Evolutionary conservation across 805 yeast species (phyloP).

Genomic region (Starmerella vitae): DNA sequence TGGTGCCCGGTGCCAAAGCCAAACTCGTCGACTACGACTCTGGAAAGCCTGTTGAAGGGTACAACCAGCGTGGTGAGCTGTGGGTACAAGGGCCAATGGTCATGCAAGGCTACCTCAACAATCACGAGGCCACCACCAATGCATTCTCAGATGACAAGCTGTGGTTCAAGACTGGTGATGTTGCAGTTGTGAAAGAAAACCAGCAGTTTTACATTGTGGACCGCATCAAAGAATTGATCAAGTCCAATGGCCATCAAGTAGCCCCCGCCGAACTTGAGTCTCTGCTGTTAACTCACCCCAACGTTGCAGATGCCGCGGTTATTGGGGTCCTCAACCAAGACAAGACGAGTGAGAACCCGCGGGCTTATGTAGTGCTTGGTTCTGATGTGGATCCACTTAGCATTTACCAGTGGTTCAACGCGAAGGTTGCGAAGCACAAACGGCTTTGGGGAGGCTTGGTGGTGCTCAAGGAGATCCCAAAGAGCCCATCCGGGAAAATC

Average conservation of each 20-base stretch:
- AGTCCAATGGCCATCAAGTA: constrained; percentile 67
- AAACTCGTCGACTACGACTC: constrained; percentile 31
- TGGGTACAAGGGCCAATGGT: constrained; percentile 45
- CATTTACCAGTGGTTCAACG: constrained; percentile 27
- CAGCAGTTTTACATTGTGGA: constrained; percentile 39
- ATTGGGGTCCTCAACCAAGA: constrained; percentile 59
- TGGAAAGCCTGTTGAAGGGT: constrained; percentile 35
- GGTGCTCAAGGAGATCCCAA: constrained; percentile 72
- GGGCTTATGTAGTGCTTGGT: constrained; percentile 28
- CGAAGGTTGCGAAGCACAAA: constrained; percentile 29
- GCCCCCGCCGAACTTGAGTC: constrained; percentile 93
- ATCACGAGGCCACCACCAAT: constrained; percentile 36
- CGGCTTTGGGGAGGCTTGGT: constrained; percentile 38
- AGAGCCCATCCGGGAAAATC: constrained; percentile 89
- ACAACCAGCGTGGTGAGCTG: constrained; percentile 41
- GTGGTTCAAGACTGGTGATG: constrained; percentile 51
- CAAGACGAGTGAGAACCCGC: constrained; percentile 58
- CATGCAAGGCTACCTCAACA: constrained; percentile 38
- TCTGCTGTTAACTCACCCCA: constrained; percentile 57
- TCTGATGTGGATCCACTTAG: constrained; percentile 19
- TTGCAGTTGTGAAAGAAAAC: constrained; percentile 30
- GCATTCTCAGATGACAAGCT: constrained; percentile 34
- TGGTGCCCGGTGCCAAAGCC: constrained; percentile 37
- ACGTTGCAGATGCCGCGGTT: constrained; percentile 79
- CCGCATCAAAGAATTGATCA: constrained; percentile 56